Evolutionary conservation across 2,329 filamentous ascomycete genomes (phyloP).

Genomic region (Talaromyces pinophilus): DNA sequence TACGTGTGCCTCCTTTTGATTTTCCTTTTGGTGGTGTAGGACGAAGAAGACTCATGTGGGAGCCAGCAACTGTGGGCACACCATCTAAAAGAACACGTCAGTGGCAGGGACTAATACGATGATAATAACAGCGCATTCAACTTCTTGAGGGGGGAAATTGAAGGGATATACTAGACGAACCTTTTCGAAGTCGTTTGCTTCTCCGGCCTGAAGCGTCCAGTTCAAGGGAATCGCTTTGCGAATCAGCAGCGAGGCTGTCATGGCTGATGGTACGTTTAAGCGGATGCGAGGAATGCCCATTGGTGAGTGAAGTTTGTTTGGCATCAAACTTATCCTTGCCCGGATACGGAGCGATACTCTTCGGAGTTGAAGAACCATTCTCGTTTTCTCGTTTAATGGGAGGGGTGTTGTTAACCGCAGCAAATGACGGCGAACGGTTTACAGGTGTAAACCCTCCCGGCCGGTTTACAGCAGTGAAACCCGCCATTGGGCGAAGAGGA

Average conservation of each 20-base stretch:
- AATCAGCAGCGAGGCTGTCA: slow-evolving; percentile 48
- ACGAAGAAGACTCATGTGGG: slow-evolving; percentile 92
- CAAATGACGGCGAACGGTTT: slow-evolving; percentile 53
- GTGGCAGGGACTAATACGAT: background rate
- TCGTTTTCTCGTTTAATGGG: slow-evolving; percentile 56
- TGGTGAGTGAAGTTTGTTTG: slow-evolving; percentile 50
- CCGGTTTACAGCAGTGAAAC: slow-evolving; percentile 73
- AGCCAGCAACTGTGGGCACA: slow-evolving; percentile 84
- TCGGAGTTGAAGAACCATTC: slow-evolving; percentile 60
- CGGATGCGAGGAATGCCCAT: slow-evolving; percentile 56
- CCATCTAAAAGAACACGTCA: slow-evolving; percentile 41
- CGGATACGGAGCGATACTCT: slow-evolving; percentile 63
- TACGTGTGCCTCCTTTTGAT: slow-evolving; percentile 58
- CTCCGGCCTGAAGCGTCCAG: slow-evolving; percentile 70
- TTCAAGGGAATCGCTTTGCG: slow-evolving; percentile 53
- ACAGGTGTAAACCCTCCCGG: slow-evolving; percentile 61
- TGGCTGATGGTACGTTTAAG: slow-evolving; percentile 77
- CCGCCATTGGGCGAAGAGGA: slow-evolving; percentile 46
- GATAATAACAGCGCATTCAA: background rate
- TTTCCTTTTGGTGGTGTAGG: slow-evolving; percentile 66
- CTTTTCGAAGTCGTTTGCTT: slow-evolving; percentile 91
- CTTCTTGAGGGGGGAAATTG: background rate
- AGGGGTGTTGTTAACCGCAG: slow-evolving; percentile 43
- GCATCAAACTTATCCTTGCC: slow-evolving; percentile 19
- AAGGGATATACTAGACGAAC: slow-evolving; percentile 48